Conservation (phyloP, 202 grass and related monocot genomes). For the Setaria viridis region DNA sequence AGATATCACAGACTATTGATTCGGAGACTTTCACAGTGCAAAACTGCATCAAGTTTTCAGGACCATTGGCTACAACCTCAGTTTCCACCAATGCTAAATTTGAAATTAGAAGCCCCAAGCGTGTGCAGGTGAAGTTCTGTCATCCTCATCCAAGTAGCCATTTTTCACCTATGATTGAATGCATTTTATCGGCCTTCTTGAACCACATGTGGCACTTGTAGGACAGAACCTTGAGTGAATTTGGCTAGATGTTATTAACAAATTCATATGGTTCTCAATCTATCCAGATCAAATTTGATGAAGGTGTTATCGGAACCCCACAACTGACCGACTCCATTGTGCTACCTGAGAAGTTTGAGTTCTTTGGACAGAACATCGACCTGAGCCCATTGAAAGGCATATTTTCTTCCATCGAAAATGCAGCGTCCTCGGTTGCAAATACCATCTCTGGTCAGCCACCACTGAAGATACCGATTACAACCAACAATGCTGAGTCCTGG, state of each 20-base stretch:
- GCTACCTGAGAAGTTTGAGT: slow-evolving; percentile 85
- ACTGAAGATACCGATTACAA: slow-evolving; percentile 79
- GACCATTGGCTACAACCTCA: slow-evolving; percentile 74
- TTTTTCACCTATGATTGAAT: slow-evolving; percentile 11
- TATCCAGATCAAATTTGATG: slow-evolving; percentile 91
- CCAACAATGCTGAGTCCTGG: slow-evolving; percentile 71
- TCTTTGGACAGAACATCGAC: slow-evolving; percentile 89
- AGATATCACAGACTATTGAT: slow-evolving; percentile 96
- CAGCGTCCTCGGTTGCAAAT: slow-evolving; percentile 83
- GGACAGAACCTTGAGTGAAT: neutral
- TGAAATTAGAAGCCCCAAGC: slow-evolving; percentile 95
- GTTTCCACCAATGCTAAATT: slow-evolving; percentile 93
- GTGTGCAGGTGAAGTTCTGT: slow-evolving; percentile 73
- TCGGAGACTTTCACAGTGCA: slow-evolving; percentile 87
- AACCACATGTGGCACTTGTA: neutral
- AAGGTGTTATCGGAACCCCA: slow-evolving; percentile 88
- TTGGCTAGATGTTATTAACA: slow-evolving; percentile 5
- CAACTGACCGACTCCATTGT: slow-evolving; percentile 87
- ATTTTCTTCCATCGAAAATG: slow-evolving; percentile 83
- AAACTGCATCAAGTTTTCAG: slow-evolving; percentile 93
- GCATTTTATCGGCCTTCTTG: slow-evolving; percentile 3
- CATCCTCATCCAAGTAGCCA: neutral
- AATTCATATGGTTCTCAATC: neutral
- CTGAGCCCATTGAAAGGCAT: slow-evolving; percentile 79
- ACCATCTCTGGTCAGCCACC: slow-evolving; percentile 98